Base-by-base conservation (phyloP, 2,329 filamentous ascomycete genomes). In the Elsinoe necatrix region DNA sequence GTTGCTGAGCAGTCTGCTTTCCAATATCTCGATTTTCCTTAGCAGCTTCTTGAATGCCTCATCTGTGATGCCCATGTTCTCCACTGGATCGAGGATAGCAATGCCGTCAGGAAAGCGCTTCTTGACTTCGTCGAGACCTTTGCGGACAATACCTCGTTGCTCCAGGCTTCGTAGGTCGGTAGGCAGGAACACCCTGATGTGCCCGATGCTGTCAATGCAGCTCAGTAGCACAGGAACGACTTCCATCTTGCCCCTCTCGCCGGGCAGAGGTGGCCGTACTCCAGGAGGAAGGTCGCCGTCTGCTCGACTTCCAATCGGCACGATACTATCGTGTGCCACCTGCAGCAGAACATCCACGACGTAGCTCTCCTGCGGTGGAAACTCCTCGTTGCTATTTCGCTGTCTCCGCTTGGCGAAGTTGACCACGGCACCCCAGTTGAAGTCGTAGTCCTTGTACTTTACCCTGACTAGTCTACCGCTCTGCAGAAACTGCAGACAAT, bases 1-100 rank as follows among this genome's bases (percentile, higher is more conserved):
- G 69, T 95, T 97, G 12, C 88, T 82, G 25, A 97, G 74, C 20
- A 98, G 77, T 54, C 89, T 85, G 4, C 92, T 93, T 72, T 98
- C 93, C 1, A 98, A 81, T 9, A 97, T 88, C 72, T 98, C 93
- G 60, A 98, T 96, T 81, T 97, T 97, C 72, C 82, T 73, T 11
- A 97, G 80, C 3, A 96, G 81, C 69, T 90, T 89, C 77, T 95
- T 96, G 76, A 98, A 97, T 0, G 83, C 84, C 1, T 95, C 90
- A 65, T 97, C 93, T 3, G 79, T 85, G 65, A 98, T 97, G 25
- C 83, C 81, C 93, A 98, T 97, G 67, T 96, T 91, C 70, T 97
- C 91, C 37, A 98, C 85, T 0, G 93, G 93, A 66, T 98, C 93
- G 16, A 98, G 75, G 5, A 91, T 78, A 2, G 93, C 86, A 57